Evolutionary conservation across 2,329 filamentous ascomycete genomes (phyloP), one percentile per base, ranked within the genome.

Genomic region (Aspergillus vadensis): DNA sequence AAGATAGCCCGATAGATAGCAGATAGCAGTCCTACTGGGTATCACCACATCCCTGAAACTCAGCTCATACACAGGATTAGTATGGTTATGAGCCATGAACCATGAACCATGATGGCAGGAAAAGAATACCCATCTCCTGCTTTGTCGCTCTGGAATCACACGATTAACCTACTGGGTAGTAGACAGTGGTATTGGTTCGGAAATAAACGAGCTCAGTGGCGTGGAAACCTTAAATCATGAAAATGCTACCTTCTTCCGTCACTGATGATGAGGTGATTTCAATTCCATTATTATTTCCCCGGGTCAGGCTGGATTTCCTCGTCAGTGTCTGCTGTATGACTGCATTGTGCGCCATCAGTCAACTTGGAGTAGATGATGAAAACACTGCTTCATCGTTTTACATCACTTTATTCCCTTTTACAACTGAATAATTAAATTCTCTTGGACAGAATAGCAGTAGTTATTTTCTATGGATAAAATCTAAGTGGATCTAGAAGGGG

Each of bases 161-260:
- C 47, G 47, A 50, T 50, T 17, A 49, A 49, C 44, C 44, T 49
- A 49, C 3, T 21, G 10, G 17, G 17, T 44, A 12, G 10, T 10
- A 14, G 41, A 14, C 41, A 27, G 25, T 44, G 21, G 41, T 32
- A 27, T 6, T 59, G 57, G 51, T n/a, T 41, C 57, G 52, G 57
- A 39, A 36, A 19, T 54, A 27, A 54, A 47, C 39, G 41, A 53
- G 23, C 17, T 17, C 17, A 47, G 53, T 55, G 53, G 53, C 53
- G 41, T 36, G 15, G 53, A 44, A 55, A 55, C 53, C 53, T 55
- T 36, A 55, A 36, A 55, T 30, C 39, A 30, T 7, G 53, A 55
- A 23, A 30, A 50, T 50, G 15, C 47, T 50, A 50, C 47, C 47
- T 55, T 27, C 38, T 30, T 44, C 32, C 38, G 52, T 55, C 39